Percentiles rank a stretch among this genome's conserved stretches.
These are phyloP conservation scores for Geranomyces michiganensis DNA, from an alignment of 192 early-diverging fungal genomes.

Conservation along the genomic window DNA sequence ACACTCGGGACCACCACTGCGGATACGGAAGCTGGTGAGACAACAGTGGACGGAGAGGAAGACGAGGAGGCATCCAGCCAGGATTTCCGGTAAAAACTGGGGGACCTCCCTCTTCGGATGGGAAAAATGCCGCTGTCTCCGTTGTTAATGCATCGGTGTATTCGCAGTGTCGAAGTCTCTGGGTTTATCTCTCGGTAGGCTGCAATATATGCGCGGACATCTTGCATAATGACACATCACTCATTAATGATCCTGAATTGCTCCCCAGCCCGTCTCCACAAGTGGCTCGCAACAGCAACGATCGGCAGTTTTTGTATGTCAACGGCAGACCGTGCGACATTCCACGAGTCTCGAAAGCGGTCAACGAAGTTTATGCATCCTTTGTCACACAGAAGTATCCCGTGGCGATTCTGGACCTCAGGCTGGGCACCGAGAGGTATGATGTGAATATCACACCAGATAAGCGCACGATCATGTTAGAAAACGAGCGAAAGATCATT, in stretches of 20 bases:
- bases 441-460: constrained; percentile 97
- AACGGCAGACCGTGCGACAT: constrained; percentile 88
- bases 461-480: constrained; percentile 87
- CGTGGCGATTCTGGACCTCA: constrained; percentile 71
- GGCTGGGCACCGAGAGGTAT: constrained; percentile 58
- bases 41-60: constrained; percentile 20
- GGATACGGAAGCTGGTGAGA: too few relatives aligned
- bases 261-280: constrained; percentile 66
- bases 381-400: constrained; percentile 79
- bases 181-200: constrained; percentile 46
- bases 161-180: constrained; percentile 3
- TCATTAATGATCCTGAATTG: constrained; percentile 41
- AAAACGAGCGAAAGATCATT: constrained; percentile 68
- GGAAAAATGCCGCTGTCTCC: not conserved
- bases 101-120: too few relatives aligned
- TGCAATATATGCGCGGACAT: not conserved
- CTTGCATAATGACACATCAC: not conserved
- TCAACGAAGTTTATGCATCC: constrained; percentile 81
- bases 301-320: constrained; percentile 87
- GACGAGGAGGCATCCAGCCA: too few relatives aligned
- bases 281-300: constrained; percentile 71
- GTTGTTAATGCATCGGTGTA: not conserved
- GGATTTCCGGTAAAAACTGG: not conserved
- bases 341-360: constrained; percentile 71
- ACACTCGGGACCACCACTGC: not conserved